These are phyloP conservation scores for Peronospora destructor DNA, from an alignment of 352 stramenopile genomes.

Conservation along the genomic window DNA sequence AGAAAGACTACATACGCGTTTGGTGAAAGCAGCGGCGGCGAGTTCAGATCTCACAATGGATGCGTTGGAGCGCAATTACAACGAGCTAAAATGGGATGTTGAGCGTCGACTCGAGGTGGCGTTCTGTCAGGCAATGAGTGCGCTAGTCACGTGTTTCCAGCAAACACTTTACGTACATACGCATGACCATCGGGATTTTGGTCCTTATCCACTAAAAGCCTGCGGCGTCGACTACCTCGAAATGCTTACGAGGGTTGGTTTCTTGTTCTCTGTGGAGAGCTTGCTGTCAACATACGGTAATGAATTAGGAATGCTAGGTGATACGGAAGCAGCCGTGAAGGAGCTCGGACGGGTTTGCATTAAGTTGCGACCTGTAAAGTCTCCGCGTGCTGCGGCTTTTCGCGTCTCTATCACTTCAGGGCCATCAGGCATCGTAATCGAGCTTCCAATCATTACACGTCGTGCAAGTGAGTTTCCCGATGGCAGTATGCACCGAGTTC, in stretches of 20 bases:
- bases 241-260: conserved; percentile 58
- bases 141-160: conserved; percentile 80
- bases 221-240: conserved; percentile 61
- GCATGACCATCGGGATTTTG: conserved; percentile 40
- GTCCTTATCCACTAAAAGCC: conserved; percentile 27
- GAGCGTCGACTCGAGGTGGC: conserved; percentile 75
- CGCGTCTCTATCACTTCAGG: conserved; percentile 64
- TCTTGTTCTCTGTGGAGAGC: conserved; percentile 80
- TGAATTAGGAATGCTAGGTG: conserved; percentile 76
- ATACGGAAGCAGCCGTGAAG: conserved; percentile 76
- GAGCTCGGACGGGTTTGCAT: conserved; percentile 63
- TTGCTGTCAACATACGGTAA: conserved; percentile 82
- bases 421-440: conserved; percentile 52
- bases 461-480: conserved; percentile 32
- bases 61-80: conserved; percentile 64
- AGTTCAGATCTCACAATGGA: conserved; percentile 71
- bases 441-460: conserved; percentile 66
- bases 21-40: conserved; percentile 47
- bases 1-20: conserved; percentile 39
- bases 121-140: conserved; percentile 78
- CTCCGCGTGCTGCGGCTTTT: conserved; percentile 52
- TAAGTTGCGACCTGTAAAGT: conserved; percentile 62
- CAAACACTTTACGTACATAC: conserved; percentile 79
- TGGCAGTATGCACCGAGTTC: conserved; percentile 65
- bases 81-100: conserved; percentile 79